These are phyloP conservation scores for Monilinia fructicola DNA, from an alignment of 2,329 filamentous ascomycete species.

Conservation along the genomic window DNA sequence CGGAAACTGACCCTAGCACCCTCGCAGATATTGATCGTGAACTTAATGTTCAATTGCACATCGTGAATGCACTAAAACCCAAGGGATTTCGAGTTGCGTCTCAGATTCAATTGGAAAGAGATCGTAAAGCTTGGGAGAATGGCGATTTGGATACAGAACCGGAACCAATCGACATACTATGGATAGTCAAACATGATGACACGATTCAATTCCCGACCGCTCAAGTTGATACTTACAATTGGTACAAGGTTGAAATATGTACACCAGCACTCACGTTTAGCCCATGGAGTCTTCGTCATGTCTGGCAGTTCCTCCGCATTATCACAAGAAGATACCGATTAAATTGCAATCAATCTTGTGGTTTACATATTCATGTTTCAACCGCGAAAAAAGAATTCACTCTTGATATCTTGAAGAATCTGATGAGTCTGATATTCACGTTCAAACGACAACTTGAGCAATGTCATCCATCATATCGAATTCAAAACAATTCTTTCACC, in stretches of 20 bases:
- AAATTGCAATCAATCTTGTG: slow-evolving; percentile 33
- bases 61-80: slow-evolving; percentile 3
- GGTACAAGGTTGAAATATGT: slow-evolving; percentile 28
- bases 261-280: slow-evolving; percentile 28
- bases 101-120: slow-evolving; percentile 11
- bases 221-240: slow-evolving; percentile 21
- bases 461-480: slow-evolving; percentile 31
- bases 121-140: not conserved
- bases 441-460: slow-evolving; percentile 37
- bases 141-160: slow-evolving; percentile 2
- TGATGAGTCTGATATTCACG: slow-evolving; percentile 35
- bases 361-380: slow-evolving; percentile 41
- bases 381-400: slow-evolving; percentile 33
- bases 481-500: slow-evolving; percentile 6
- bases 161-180: slow-evolving; percentile 6
- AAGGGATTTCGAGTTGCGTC: slow-evolving; percentile 16
- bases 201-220: slow-evolving; percentile 10
- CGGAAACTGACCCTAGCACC: not conserved
- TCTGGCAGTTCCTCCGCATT: slow-evolving; percentile 22
- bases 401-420: slow-evolving; percentile 36
- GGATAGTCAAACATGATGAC: slow-evolving; percentile 24
- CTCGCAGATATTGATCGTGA: slow-evolving; percentile 8
- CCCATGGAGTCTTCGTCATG: slow-evolving; percentile 18
- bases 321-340: slow-evolving; percentile 30
- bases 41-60: slow-evolving; percentile 19